phyloP scores from a whole-genome alignment of 805 yeast species.

The Naumovozyma castellii region DNA sequence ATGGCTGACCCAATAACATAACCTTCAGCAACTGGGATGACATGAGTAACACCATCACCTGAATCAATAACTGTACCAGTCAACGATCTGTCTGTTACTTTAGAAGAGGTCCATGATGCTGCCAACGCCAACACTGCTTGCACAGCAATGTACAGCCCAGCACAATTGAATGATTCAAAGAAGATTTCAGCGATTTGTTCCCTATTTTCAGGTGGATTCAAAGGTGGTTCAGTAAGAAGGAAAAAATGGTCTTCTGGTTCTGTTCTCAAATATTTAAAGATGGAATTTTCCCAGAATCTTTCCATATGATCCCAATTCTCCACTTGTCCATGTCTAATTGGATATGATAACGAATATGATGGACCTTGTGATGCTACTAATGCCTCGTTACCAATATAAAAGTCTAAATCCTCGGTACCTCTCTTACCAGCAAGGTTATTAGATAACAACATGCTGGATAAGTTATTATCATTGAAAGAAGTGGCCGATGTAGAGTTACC shows the following conservation, averaged over 20 bases:
- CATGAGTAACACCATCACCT: conserved; percentile 99
- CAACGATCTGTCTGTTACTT: conserved; percentile 86
- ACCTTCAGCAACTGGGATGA: conserved; percentile 98
- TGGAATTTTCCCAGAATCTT: conserved; percentile 95
- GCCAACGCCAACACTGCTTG: conserved; percentile 98
- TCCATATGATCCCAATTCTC: conserved; percentile 99
- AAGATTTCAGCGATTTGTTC: conserved; percentile 97
- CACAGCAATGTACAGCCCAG: conserved; percentile 95
- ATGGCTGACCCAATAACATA: conserved; percentile 96
- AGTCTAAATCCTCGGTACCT: conserved; percentile 90
- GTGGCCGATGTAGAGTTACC: conserved; percentile 33
- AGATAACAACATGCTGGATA: conserved; percentile 21
- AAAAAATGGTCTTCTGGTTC: conserved; percentile 99
- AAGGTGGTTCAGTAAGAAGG: conserved; percentile 92
- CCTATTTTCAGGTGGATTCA: conserved; percentile 99
- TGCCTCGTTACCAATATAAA: conserved; percentile 94
- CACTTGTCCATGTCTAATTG: conserved; percentile 94
- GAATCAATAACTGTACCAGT: conserved; percentile 98
- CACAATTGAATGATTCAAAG: conserved; percentile 98
- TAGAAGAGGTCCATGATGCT: conserved; percentile 97
- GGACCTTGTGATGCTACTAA: conserved; percentile 85
- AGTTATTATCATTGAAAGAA: conserved; percentile 20
- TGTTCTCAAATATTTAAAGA: conserved; percentile 90
- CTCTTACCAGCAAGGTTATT: conserved; percentile 53
- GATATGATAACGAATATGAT: conserved; percentile 77